These are phyloP conservation scores for Cyberlindnera veronae DNA, from an alignment of 805 yeast species.

Conservation along the genomic window DNA sequence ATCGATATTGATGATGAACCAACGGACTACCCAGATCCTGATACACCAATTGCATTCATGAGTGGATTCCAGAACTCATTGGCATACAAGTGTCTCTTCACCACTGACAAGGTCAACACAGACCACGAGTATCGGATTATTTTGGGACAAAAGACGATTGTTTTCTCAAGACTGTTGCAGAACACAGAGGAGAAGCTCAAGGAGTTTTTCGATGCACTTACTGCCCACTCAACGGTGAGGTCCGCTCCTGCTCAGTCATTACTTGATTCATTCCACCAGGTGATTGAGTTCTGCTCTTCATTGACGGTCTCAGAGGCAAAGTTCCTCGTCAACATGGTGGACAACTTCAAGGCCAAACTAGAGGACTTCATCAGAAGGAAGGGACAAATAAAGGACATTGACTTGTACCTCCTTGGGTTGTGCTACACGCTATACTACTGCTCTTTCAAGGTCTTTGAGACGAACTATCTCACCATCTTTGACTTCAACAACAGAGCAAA, in stretches of 20 bases:
- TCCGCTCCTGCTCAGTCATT: constrained; percentile 4
- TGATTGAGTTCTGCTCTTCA: constrained; percentile 18
- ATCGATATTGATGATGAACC: constrained; percentile 5
- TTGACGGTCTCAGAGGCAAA: constrained; percentile 11
- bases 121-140: constrained; percentile 10
- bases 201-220: constrained; percentile 12
- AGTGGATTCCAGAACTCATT: constrained; percentile 10
- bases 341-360: constrained; percentile 19
- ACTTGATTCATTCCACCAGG: constrained; percentile 7
- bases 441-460: constrained; percentile 10
- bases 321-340: constrained; percentile 18
- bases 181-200: constrained; percentile 13
- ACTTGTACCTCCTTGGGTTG: constrained; percentile 19
- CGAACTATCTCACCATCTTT: constrained; percentile 14
- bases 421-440: constrained; percentile 20
- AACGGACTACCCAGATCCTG: neutral
- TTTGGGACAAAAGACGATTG: constrained; percentile 12
- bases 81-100: constrained; percentile 17
- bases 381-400: constrained; percentile 19
- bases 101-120: neutral
- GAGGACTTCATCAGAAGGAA: constrained; percentile 19
- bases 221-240: constrained; percentile 1
- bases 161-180: constrained; percentile 13
- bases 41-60: neutral
- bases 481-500: constrained; percentile 17